These are phyloP conservation scores for Nepenthes gracilis DNA, from an alignment of 148 eudicot genomes.

Conservation along the genomic window DNA sequence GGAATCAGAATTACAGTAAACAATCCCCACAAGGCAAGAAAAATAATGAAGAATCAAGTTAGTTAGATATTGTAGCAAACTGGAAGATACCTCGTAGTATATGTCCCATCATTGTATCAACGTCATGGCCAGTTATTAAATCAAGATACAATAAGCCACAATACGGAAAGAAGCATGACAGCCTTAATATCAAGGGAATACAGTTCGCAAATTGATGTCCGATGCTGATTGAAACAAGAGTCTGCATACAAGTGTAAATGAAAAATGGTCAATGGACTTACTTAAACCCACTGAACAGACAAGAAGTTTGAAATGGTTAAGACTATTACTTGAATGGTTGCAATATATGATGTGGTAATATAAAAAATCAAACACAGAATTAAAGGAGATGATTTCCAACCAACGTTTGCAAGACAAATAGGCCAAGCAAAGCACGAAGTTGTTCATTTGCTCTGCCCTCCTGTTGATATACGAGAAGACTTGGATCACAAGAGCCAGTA, in stretches of 20 bases:
- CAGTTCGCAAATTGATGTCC: constrained; percentile 24
- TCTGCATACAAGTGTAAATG: constrained; percentile 29
- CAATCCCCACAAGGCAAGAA: neutral
- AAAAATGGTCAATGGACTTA: constrained; percentile 6
- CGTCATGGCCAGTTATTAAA: constrained; percentile 50
- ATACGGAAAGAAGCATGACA: constrained; percentile 39
- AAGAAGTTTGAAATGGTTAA: neutral
- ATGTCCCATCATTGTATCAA: constrained; percentile 30
- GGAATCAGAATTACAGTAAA: neutral
- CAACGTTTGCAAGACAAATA: constrained; percentile 67
- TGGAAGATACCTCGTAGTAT: constrained; percentile 32
- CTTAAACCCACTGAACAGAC: neutral
- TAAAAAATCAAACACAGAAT: constrained; percentile 1
- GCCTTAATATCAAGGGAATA: constrained; percentile 35
- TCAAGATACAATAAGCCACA: constrained; percentile 59
- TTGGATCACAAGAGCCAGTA: constrained; percentile 4
- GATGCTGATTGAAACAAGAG: constrained; percentile 46
- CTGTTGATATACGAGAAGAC: constrained; percentile 26
- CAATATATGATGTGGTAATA: neutral
- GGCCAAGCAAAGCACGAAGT: constrained; percentile 56
- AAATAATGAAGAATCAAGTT: neutral
- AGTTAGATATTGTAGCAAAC: neutral
- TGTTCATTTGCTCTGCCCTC: constrained; percentile 43
- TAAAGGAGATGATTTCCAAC: constrained; percentile 23
- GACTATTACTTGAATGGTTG: too few species aligned